Evolutionary conservation across 768 basidiomycete species (phyloP).

Genomic region (Mycena indigotica): DNA sequence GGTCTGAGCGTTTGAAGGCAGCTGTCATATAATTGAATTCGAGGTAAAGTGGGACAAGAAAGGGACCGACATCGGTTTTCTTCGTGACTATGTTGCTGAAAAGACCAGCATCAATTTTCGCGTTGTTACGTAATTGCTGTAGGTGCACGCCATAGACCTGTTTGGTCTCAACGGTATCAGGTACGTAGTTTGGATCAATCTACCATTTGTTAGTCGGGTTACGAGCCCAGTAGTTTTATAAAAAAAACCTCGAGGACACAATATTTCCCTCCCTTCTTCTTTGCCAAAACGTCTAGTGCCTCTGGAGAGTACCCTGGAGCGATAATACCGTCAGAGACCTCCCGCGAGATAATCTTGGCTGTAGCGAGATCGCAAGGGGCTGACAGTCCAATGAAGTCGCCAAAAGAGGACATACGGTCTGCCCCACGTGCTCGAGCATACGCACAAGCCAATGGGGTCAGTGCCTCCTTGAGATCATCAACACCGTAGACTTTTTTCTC

Average conservation of each 20-base stretch:
- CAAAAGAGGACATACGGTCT: constrained; percentile 99
- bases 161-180: constrained; percentile 82
- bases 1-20: constrained; percentile 74
- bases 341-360: constrained; percentile 95
- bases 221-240: too few relatives aligned
- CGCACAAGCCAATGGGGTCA: constrained; percentile 87
- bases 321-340: constrained; percentile 98
- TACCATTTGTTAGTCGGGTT: constrained; percentile 36
- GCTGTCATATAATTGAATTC: constrained; percentile 42
- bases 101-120: constrained; percentile 76
- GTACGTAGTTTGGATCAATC: constrained; percentile 88
- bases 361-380: constrained; percentile 92
- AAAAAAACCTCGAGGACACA: constrained; percentile 86
- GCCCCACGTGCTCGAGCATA: constrained; percentile 97
- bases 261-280: constrained; percentile 99
- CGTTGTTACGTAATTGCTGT: constrained; percentile 89
- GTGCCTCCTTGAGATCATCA: constrained; percentile 87
- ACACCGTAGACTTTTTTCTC: constrained; percentile 97
- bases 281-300: constrained; percentile 86
- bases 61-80: constrained; percentile 72
- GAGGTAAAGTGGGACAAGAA: background rate
- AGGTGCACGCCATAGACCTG: constrained; percentile 93
- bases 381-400: constrained; percentile 97
- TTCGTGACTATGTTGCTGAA: constrained; percentile 89
- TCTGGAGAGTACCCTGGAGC: constrained; percentile 90